phyloP scores from a whole-genome alignment of 371 early-diverging fungal species.

The Dichotomocladium elegans region DNA sequence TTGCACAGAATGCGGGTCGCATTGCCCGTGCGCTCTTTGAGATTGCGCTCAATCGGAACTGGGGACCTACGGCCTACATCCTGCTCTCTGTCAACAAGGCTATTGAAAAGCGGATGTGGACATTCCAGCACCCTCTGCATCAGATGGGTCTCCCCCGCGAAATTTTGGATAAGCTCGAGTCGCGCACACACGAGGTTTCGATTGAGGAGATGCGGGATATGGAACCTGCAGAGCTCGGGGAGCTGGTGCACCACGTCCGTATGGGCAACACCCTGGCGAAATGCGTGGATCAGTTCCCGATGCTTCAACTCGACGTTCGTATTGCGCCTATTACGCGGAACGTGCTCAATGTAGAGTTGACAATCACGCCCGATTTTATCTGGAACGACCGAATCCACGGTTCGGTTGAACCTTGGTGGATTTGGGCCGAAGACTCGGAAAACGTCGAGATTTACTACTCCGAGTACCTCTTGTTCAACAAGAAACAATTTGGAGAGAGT shows the following conservation, averaged over 20 bases:
- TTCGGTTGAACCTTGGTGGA: slow-evolving; percentile 87
- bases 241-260: slow-evolving; percentile 74
- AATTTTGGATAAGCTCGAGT: slow-evolving; percentile 74
- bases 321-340: slow-evolving; percentile 91
- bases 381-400: slow-evolving; percentile 94
- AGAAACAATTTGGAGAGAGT: slow-evolving; percentile 47
- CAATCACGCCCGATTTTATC: slow-evolving; percentile 80
- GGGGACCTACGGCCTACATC: slow-evolving; percentile 82
- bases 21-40: slow-evolving; percentile 96
- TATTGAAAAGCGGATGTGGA: slow-evolving; percentile 92
- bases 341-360: slow-evolving; percentile 79
- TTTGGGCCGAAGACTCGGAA: slow-evolving; percentile 88
- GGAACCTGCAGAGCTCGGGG: slow-evolving; percentile 81
- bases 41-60: slow-evolving; percentile 85
- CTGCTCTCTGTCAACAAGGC: slow-evolving; percentile 85
- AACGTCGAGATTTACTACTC: slow-evolving; percentile 57
- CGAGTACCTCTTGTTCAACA: slow-evolving; percentile 48
- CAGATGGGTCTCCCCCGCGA: slow-evolving; percentile 83
- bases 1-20: slow-evolving; percentile 91
- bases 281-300: slow-evolving; percentile 85
- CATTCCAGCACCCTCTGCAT: slow-evolving; percentile 87
- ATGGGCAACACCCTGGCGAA: slow-evolving; percentile 73
- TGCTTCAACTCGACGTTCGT: slow-evolving; percentile 69
- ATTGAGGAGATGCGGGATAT: slow-evolving; percentile 85
- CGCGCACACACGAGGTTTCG: slow-evolving; percentile 44